Percentiles rank a stretch among this genome's conserved stretches.
These are phyloP conservation scores for Cladosporium sp. DNA, from an alignment of 2,329 filamentous ascomycete species.

Conservation along the genomic window DNA sequence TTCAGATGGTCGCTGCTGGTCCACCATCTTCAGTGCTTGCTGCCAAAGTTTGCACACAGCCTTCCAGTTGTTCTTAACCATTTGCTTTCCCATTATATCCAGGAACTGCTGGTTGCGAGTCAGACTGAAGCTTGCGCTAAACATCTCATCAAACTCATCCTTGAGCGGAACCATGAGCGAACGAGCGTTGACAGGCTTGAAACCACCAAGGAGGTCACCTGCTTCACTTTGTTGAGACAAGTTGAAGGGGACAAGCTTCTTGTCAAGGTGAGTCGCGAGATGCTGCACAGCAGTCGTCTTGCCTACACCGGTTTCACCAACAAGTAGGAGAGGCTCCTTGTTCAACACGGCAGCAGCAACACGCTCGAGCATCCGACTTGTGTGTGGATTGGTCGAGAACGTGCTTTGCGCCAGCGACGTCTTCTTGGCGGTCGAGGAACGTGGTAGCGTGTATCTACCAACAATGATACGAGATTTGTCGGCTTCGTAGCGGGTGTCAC, in stretches of 20 bases:
- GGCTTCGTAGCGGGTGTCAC: constrained; percentile 68
- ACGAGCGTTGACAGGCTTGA: constrained; percentile 91
- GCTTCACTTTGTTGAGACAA: constrained; percentile 97
- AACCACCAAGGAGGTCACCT: constrained; percentile 91
- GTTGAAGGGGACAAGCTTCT: constrained; percentile 89
- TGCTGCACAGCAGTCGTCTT: constrained; percentile 97
- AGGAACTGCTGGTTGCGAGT: constrained; percentile 88
- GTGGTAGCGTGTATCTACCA: constrained; percentile 33
- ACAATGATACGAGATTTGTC: constrained; percentile 31
- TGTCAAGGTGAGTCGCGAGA: constrained; percentile 77
- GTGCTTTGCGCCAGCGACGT: constrained; percentile 50
- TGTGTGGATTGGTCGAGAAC: constrained; percentile 87
- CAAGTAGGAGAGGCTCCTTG: constrained; percentile 85
- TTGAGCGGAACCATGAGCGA: constrained; percentile 85
- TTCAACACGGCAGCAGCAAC: constrained; percentile 79
- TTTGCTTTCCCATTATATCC: constrained; percentile 73
- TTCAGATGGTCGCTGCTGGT: constrained; percentile 54
- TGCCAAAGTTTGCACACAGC: constrained; percentile 82
- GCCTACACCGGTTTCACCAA: constrained; percentile 98
- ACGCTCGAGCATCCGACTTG: constrained; percentile 81
- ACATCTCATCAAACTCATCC: constrained; percentile 90
- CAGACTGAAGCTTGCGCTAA: constrained; percentile 80
- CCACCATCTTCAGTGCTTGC: constrained; percentile 85
- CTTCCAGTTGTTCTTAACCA: constrained; percentile 83
- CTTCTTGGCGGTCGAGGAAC: constrained; percentile 13